Evolutionary conservation across 805 yeast species (phyloP), one percentile per base, ranked within the genome.

Genomic region (Candida piceae): DNA sequence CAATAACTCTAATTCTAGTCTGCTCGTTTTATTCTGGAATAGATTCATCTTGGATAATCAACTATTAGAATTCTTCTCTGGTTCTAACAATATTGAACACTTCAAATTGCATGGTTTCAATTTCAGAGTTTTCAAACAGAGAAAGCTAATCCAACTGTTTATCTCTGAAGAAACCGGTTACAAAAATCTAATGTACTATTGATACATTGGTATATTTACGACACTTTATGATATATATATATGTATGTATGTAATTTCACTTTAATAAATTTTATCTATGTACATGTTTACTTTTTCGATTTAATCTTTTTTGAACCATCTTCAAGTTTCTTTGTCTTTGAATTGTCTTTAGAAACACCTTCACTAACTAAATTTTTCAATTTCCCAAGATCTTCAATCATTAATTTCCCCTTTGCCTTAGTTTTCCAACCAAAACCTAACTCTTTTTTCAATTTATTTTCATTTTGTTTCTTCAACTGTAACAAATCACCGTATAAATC

Each of bases 351-450:
- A n/a, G n/a, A n/a, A n/a, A 13, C 31, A 32, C 40, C 37, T 13
- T 36, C 46, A 16, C 31, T 21, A 9, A 50, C 36, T 8, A 49
- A 31, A 19, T 35, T 31, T 29, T 53, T 54, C 25, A 63, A 37
- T 34, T 51, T 63, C 22, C 55, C 44, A 10, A 66, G 54, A 49
- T 71, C 76, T 32, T 69, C 74, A 36, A 57, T 53, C 66, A 69
- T 54, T 38, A 71, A 50, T 38, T 60, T 57, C 1, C 67, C 69
- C 42, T 62, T 60, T 3, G 71, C 67, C 45, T 79, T 79, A 50
- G 67, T 65, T 45, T 71, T 67, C 76, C 82, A 80, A 12, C 78
- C 81, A 15, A 72, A 58, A 0, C 87, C 86, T 36, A 73, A 67
- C 49, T 78, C 70, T 20, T 68, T 63, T 32, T 74, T 62, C 50